Conservation (phyloP, 352 stramenopile species). For the Globisporangium yorkense region DNA sequence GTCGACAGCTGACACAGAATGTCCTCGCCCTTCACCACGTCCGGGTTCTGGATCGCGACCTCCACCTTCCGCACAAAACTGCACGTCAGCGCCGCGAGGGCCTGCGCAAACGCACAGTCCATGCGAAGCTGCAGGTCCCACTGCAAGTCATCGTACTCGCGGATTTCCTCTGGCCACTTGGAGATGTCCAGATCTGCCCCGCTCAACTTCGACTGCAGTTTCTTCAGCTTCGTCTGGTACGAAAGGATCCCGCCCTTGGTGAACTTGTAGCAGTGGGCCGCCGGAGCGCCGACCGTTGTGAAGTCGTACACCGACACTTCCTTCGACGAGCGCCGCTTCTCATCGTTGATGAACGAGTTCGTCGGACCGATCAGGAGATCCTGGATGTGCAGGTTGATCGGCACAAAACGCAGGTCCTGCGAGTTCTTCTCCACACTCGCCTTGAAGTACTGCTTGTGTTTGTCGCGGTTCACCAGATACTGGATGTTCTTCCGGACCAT, state of each 20-base stretch:
- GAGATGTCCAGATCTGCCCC: conserved; percentile 62
- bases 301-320: conserved; percentile 83
- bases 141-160: conserved; percentile 80
- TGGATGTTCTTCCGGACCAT: conserved; percentile 82
- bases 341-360: conserved; percentile 82
- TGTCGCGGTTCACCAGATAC: conserved; percentile 81
- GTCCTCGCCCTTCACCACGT: conserved; percentile 67
- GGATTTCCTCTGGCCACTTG: conserved; percentile 78
- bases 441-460: conserved; percentile 89
- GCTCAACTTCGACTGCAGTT: conserved; percentile 71
- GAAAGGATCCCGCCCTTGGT: conserved; percentile 83
- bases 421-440: conserved; percentile 86
- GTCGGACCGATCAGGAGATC: conserved; percentile 78
- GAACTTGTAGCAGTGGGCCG: conserved; percentile 85
- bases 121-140: conserved; percentile 84
- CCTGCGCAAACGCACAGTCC: conserved; percentile 77
- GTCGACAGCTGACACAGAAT: conserved; percentile 79
- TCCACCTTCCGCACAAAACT: conserved; percentile 86
- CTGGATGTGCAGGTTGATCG: conserved; percentile 86
- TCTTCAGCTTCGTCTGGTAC: conserved; percentile 70
- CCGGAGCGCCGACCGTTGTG: conserved; percentile 74
- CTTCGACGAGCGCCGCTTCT: conserved; percentile 67
- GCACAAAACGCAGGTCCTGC: conserved; percentile 73
- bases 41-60: conserved; percentile 72
- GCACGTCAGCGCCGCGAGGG: conserved; percentile 60